These are phyloP conservation scores for Gaeumannomyces sp. DNA, from an alignment of 2,329 filamentous ascomycete genomes.

Conservation along the genomic window DNA sequence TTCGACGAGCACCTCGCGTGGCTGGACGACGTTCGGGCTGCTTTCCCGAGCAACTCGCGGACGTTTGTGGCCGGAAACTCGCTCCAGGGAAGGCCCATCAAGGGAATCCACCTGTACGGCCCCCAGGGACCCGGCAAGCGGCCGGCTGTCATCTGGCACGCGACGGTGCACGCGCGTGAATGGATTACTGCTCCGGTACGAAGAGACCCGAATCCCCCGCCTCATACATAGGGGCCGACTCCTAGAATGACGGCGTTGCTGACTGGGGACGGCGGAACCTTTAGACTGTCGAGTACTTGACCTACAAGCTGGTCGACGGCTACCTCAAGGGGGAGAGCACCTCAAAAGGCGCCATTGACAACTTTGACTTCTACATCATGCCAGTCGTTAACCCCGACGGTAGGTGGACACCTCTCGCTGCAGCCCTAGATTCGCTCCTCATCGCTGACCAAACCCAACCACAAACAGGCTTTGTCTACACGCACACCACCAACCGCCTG, in stretches of 20 bases:
- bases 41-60: constrained; percentile 40
- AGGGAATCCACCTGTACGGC: constrained; percentile 53
- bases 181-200: constrained; percentile 54
- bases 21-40: constrained; percentile 37
- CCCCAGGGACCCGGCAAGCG: constrained; percentile 35
- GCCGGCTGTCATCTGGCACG: constrained; percentile 48
- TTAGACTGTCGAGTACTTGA: constrained; percentile 44
- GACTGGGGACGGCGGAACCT: background rate
- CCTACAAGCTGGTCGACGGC: constrained; percentile 40
- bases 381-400: constrained; percentile 57
- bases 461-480: constrained; percentile 48
- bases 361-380: constrained; percentile 61
- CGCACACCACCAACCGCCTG: constrained; percentile 48
- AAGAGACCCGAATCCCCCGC: constrained; percentile 24
- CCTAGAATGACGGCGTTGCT: background rate
- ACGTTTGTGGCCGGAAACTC: constrained; percentile 40
- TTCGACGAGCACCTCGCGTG: constrained; percentile 46
- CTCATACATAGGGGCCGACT: background rate
- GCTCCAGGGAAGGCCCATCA: constrained; percentile 45
- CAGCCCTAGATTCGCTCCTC: background rate
- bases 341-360: constrained; percentile 43
- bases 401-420: constrained; percentile 17
- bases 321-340: constrained; percentile 32
- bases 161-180: constrained; percentile 53
- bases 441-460: background rate